Evolutionary conservation across 176 grass and related monocot genomes (phyloP).

Genomic region (Elaeis guineensis): DNA sequence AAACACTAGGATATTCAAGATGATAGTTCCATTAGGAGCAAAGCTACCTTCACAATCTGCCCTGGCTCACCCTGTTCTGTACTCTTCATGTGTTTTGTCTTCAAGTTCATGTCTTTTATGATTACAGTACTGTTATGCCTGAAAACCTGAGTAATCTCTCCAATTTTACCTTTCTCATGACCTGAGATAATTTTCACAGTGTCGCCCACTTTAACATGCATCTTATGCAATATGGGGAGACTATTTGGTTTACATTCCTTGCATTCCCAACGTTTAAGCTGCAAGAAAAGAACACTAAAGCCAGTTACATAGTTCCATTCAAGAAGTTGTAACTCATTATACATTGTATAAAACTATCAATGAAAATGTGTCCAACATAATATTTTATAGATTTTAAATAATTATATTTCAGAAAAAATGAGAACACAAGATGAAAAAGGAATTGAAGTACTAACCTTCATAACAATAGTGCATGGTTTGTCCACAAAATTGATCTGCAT

Average conservation of each 20-base stretch:
- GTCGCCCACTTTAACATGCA: slow-evolving; percentile 89
- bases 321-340: too few relatives aligned
- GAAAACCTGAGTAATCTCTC: slow-evolving; percentile 56
- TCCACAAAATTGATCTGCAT: slow-evolving; percentile 48
- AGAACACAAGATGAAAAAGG: background rate
- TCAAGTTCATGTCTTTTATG: slow-evolving; percentile 85
- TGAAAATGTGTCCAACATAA: too few relatives aligned
- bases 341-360: too few relatives aligned
- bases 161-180: slow-evolving; percentile 84
- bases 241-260: slow-evolving; percentile 97
- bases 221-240: slow-evolving; percentile 78
- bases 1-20: background rate
- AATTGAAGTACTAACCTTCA: slow-evolving; percentile 34
- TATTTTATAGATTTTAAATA: too few relatives aligned
- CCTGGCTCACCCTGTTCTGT: slow-evolving; percentile 62
- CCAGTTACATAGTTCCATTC: background rate
- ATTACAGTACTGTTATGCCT: slow-evolving; percentile 93
- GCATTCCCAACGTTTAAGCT: slow-evolving; percentile 86
- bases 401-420: too few relatives aligned
- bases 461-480: slow-evolving; percentile 57
- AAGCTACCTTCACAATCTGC: slow-evolving; percentile 75
- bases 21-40: background rate
- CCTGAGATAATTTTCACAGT: slow-evolving; percentile 79
- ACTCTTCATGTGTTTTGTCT: slow-evolving; percentile 95
- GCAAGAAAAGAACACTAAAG: slow-evolving; percentile 5